Conservation (phyloP, 179 eudicot genomes). For the Beta macrorhiza region DNA sequence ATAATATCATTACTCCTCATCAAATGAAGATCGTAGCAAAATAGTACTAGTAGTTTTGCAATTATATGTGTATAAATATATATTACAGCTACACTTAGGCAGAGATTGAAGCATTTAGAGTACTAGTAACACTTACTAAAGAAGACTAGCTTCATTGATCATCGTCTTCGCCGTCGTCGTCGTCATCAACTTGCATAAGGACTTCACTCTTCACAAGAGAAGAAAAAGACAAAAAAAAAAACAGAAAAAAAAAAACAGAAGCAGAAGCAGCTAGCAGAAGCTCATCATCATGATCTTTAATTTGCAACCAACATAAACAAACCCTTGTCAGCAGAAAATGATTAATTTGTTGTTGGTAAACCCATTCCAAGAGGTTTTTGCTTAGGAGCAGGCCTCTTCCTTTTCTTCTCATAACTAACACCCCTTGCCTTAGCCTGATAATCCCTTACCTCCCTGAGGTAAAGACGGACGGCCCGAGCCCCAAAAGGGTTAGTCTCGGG, state of each 20-base stretch:
- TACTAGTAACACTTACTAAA: conserved; percentile 7
- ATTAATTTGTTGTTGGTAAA: conserved; percentile 21
- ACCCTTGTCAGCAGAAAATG: background rate
- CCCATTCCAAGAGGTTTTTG: conserved; percentile 19
- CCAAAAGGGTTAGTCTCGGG: conserved; percentile 41
- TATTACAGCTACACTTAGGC: conserved; percentile 18
- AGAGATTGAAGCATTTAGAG: conserved; percentile 4
- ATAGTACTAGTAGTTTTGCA: conserved; percentile 4
- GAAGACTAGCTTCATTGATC: background rate
- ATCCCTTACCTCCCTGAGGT: conserved; percentile 36
- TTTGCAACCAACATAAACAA: background rate
- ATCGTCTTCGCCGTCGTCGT: background rate
- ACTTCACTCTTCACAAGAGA: background rate
- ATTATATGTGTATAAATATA: conserved; percentile 17
- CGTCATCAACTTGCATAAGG: background rate
- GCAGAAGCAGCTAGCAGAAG: background rate
- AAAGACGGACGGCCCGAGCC: conserved; percentile 37
- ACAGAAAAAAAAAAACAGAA: background rate
- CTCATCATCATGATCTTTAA: background rate
- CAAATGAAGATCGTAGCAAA: background rate
- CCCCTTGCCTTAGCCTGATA: conserved; percentile 43
- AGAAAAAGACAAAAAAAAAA: background rate
- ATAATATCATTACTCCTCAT: background rate
- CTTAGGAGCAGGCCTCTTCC: conserved; percentile 32
- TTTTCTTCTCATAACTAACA: conserved; percentile 40